Conservation (phyloP, 768 basidiomycete genomes). For the Lactarius sanguifluus region DNA sequence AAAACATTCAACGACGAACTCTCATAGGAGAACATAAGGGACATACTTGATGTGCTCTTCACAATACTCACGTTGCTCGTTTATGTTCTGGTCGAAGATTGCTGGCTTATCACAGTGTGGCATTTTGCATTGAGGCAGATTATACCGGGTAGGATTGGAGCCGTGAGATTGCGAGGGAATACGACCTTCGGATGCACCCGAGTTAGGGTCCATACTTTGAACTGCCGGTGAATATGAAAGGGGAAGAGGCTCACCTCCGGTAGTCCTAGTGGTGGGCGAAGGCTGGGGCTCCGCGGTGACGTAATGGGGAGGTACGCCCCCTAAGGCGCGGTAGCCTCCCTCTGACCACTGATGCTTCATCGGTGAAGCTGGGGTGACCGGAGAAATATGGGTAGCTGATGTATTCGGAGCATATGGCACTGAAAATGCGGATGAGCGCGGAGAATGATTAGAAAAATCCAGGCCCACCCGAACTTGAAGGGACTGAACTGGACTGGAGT, state of each 20-base stretch:
- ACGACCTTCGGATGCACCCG: neutral
- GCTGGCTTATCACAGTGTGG: neutral
- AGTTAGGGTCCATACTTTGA: neutral
- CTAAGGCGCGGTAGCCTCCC: neutral
- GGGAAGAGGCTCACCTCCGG: neutral
- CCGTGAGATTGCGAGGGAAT: neutral
- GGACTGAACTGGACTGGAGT: neutral
- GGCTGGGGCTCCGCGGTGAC: neutral
- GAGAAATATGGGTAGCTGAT: neutral
- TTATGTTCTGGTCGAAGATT: neutral
- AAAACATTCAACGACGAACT: neutral
- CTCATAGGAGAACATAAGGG: neutral
- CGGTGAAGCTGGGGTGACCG: neutral
- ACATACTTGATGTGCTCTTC: constrained; percentile 5
- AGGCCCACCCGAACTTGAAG: neutral
- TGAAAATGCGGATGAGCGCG: neutral
- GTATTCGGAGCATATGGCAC: neutral
- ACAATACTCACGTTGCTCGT: constrained; percentile 18
- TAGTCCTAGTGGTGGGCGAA: neutral
- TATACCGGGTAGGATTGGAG: neutral
- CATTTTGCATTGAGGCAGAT: neutral
- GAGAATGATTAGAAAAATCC: neutral
- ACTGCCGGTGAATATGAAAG: neutral
- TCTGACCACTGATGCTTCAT: neutral
- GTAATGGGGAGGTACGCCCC: neutral